Evolutionary conservation across 2,329 filamentous ascomycete species (phyloP).

Genomic region (Graphilbum fragrans): DNA sequence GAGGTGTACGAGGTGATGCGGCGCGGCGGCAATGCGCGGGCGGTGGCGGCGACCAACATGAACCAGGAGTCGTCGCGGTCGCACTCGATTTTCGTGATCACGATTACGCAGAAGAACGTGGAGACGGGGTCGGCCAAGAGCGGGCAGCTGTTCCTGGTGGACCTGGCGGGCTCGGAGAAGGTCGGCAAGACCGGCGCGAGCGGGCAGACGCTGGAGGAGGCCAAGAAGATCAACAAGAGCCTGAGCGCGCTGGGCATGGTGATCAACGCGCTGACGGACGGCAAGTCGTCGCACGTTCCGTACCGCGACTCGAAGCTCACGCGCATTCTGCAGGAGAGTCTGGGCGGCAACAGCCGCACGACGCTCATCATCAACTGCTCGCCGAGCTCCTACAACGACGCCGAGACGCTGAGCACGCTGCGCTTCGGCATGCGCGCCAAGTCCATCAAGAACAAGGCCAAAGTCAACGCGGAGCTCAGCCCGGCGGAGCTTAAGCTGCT

Average conservation of each 20-base stretch:
- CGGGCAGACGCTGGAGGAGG: constrained; percentile 92
- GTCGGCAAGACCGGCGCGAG: constrained; percentile 97
- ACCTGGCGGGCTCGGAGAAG: constrained; percentile 97
- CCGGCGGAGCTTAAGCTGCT: constrained; percentile 88
- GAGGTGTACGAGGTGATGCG: constrained; percentile 97
- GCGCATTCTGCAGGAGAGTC: constrained; percentile 88
- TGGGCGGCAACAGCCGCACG: constrained; percentile 96
- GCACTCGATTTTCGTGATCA: constrained; percentile 96
- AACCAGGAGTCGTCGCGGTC: constrained; percentile 97
- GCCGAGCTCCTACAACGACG: constrained; percentile 96
- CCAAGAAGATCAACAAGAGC: constrained; percentile 99
- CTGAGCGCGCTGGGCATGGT: constrained; percentile 97
- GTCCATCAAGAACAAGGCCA: constrained; percentile 99
- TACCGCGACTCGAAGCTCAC: constrained; percentile 98
- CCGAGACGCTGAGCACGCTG: constrained; percentile 82
- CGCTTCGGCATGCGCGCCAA: constrained; percentile 94
- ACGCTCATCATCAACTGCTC: constrained; percentile 98
- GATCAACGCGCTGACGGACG: constrained; percentile 93
- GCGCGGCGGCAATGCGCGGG: constrained; percentile 75
- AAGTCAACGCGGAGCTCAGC: constrained; percentile 96
- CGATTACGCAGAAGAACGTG: constrained; percentile 93
- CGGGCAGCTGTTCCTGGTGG: constrained; percentile 91
- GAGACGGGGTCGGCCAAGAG: constrained; percentile 94
- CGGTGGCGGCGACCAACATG: constrained; percentile 97
- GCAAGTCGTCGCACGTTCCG: constrained; percentile 90